phyloP scores from a whole-genome alignment of 371 early-diverging fungal species.

The Mucor indicus region DNA sequence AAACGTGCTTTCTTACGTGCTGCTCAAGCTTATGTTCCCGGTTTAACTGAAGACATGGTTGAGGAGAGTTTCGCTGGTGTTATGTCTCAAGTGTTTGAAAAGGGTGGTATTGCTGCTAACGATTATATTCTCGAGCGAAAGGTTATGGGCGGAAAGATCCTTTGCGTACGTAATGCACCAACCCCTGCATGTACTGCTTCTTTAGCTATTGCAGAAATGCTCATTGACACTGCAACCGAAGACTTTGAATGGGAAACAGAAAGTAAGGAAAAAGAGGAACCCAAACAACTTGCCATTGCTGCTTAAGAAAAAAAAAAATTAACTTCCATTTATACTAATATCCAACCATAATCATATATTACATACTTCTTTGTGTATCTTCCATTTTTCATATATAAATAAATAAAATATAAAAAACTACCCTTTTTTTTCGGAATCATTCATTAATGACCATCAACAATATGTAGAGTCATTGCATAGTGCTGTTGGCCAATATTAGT shows the following conservation, averaged over 20 bases:
- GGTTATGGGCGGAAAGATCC: conserved; percentile 36
- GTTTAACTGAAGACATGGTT: conserved; percentile 41
- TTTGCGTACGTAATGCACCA: conserved; percentile 49
- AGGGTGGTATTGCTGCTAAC: conserved; percentile 41
- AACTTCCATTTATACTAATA: not conserved
- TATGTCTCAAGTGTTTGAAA: conserved; percentile 48
- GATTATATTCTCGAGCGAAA: conserved; percentile 48
- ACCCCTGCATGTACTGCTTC: conserved; percentile 47
- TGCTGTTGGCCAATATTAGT: no score
- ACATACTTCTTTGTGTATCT: no score
- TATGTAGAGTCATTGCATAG: no score
- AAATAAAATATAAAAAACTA: no score
- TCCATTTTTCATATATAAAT: no score
- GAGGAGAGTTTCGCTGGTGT: conserved; percentile 48
- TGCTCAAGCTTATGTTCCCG: conserved; percentile 37
- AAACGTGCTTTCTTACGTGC: conserved; percentile 40
- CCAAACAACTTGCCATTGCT: conserved; percentile 12
- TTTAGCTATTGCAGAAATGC: conserved; percentile 43
- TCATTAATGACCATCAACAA: no score
- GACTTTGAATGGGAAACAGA: conserved; percentile 35
- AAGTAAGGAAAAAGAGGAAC: not conserved
- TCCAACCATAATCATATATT: no score
- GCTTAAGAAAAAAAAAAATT: conserved; percentile 6
- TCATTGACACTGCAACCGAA: conserved; percentile 37
- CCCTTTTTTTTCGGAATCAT: no score